phyloP scores from a whole-genome alignment of 2,329 filamentous ascomycete species.

The Plectosphaerella sp. region DNA sequence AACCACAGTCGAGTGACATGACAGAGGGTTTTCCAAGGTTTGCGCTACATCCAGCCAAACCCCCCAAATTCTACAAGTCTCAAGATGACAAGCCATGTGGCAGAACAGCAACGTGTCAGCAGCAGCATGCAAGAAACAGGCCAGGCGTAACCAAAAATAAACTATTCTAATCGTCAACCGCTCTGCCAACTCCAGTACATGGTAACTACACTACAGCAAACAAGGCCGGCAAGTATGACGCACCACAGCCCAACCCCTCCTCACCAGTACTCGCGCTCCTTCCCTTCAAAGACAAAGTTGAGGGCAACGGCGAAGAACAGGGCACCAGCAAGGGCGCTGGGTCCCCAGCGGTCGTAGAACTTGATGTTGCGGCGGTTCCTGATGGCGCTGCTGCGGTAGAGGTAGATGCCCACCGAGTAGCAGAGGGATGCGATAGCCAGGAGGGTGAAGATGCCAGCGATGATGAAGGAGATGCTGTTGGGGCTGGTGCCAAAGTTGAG shows the following conservation, averaged over 20 bases:
- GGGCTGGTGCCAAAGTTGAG: conserved; percentile 71
- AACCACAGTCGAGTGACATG: too few relatives aligned
- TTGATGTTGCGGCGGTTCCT: conserved; percentile 76
- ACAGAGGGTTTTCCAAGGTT: too few relatives aligned
- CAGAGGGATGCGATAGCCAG: conserved; percentile 73
- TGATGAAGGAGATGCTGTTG: conserved; percentile 56
- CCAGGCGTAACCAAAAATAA: too few relatives aligned
- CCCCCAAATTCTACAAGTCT: too few relatives aligned
- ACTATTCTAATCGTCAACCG: not conserved
- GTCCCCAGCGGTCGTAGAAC: conserved; percentile 89
- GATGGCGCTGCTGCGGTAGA: conserved; percentile 85
- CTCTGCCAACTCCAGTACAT: not conserved
- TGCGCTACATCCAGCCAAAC: too few relatives aligned
- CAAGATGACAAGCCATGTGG: too few relatives aligned
- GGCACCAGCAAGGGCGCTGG: conserved; percentile 68
- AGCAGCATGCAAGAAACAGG: too few relatives aligned
- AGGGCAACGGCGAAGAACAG: conserved; percentile 70
- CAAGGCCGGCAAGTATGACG: too few relatives aligned
- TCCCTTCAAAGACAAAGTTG: conserved; percentile 78
- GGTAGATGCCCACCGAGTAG: conserved; percentile 79
- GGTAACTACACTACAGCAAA: not conserved
- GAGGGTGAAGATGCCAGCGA: conserved; percentile 75
- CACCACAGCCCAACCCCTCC: too few relatives aligned
- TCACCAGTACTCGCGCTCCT: conserved; percentile 52
- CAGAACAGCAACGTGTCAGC: too few relatives aligned